Evolutionary conservation across 805 yeast genomes (phyloP), one percentile per base, ranked within the genome.

Genomic region (Pichia cabralensis): DNA sequence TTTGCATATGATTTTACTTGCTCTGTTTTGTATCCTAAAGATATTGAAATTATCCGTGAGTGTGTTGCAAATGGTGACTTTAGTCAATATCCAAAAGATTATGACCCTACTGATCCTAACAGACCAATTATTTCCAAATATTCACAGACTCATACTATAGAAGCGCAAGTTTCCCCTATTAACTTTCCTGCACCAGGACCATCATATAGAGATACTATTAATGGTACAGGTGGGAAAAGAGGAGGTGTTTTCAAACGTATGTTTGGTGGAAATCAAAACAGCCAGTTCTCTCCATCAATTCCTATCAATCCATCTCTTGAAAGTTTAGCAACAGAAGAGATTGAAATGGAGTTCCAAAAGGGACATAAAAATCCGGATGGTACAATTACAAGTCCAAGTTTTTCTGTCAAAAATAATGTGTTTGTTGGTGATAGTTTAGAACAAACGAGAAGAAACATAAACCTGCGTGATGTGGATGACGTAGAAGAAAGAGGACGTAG

Each of bases 41-140:
- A 82, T 55, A 59, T 76, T 39, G 89, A 81, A 47, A 76, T 82
- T 42, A 67, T 82, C 35, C 61, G 92, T 48, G 92, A 82, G 55
- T 69, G 82, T 56, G 76, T 74, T 45, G 56, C 56, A 18, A 62
- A 67, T 35, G 92, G 92, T 30, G 80, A 77, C 45, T 81, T 70
- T 47, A 74, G 64, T 39, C 73, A 67, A 24, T 80, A 76, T 50
- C 86, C 86, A 9, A 58, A 53, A 9, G 67, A 71, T 35, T 81
- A 78, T 51, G 94, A 81, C 53, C 94, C 94, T 28, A 80, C 94
- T 3, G 88, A 80, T 55, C 84, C 88, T 21, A 59, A 76, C 40
- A 66, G 81, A 45, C 65, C 62, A 12, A 67, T 66, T 40, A 60
- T 79, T 21, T 62, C 74, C 26, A 60, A 67, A 31, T 68, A 71